Base-by-base conservation (phyloP, 805 yeast genomes). In the Pichia heedii region DNA sequence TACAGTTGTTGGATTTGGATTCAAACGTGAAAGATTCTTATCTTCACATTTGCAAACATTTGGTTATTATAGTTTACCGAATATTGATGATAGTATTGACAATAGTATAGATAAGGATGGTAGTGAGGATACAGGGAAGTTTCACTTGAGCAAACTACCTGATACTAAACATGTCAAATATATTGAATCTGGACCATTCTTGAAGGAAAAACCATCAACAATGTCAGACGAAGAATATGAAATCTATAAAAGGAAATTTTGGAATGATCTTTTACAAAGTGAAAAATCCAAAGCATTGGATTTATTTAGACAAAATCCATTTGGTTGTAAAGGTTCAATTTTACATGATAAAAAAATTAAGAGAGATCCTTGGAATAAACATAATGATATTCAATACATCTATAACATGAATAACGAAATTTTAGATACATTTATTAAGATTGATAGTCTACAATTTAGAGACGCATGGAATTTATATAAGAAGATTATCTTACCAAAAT, bases 1-100 rank as follows among this genome's bases (percentile, higher is more conserved):
- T 4, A 73, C 77, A 0, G 68, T 86, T 3, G 74, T 78, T 4
- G 93, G 95, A 2, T 84, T 84, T 56, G 87, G 78, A 37, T 86
- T 86, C 61, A 86, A 86, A 54, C 62, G 75, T 42, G 55, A 57
- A 18, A 65, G 95, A 41, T 85, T 84, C 54, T 37, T 77, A 16
- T 53, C 70, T 0, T 56, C 65, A 33, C 93, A 83, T 60, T 63
- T 77, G 12, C 53, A 53, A n/a, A 78, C 81, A 0, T 58, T 83
- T 33, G 66, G 62, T 16, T 71, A 64, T 41, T 39, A 43, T 24
- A 15, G 22, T 3, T 13, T 37, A 20, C 45, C 45, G 18, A 32
- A 13, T 18, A 22, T 15, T 24, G 33, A 37, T n/a, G n/a, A n/a
- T n/a, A n/a, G n/a, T n/a, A n/a, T n/a, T n/a, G n/a, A n/a, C n/a